Base-by-base conservation (phyloP, 2,329 filamentous ascomycete species). In the Allantophomopsis lycopodina region DNA sequence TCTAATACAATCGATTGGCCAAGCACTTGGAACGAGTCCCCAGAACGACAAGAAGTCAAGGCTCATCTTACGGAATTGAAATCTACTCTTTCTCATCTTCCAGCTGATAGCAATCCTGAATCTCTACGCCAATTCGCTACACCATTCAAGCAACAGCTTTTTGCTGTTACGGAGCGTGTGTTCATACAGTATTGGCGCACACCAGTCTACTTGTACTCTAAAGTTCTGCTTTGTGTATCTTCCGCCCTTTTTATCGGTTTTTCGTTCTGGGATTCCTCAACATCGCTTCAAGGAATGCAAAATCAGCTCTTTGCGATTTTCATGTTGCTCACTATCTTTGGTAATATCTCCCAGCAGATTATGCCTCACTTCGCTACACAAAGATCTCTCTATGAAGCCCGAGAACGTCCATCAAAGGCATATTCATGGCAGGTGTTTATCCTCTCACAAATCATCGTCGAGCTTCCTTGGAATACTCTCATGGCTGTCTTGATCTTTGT, bases 391-490 rank as follows among this genome's bases (percentile, higher is more conserved):
- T 91, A 83, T 59, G 63, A 80, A 54, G 74, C 70, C 2, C 70
- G 84, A 5, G 84, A 91, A 55, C 71, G 76, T 37, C 83, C 73
- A n/a, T 74, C 79, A 13, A 86, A 86, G 55, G 85, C 86, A 18
- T 91, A 89, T 59, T 78, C 73, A 2, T 83, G 78, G 64, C 63
- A 82, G 43, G 62, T 77, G 18, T 61, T 83, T 11, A 68, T 83
- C 50, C 55, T 80, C 0, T 83, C 82, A 41, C 77, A 83, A 23
- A 82, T 94, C 46, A 62, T 87, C 21, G 84, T 89, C 43, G 88
- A 94, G 57, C 63, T 94, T 2, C 84, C 86, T 0, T 94, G 83
- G 79, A 86, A 93, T 55, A 36, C 44, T 1, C 60, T 91, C 35
- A 79, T 83, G 69, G 73, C 76, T 3, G 68, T 79, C n/a, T 61